Percentiles rank a stretch among this genome's conserved stretches.
These are phyloP conservation scores for Vigna mungo DNA, from an alignment of 306 rosid species.

Conservation along the genomic window DNA sequence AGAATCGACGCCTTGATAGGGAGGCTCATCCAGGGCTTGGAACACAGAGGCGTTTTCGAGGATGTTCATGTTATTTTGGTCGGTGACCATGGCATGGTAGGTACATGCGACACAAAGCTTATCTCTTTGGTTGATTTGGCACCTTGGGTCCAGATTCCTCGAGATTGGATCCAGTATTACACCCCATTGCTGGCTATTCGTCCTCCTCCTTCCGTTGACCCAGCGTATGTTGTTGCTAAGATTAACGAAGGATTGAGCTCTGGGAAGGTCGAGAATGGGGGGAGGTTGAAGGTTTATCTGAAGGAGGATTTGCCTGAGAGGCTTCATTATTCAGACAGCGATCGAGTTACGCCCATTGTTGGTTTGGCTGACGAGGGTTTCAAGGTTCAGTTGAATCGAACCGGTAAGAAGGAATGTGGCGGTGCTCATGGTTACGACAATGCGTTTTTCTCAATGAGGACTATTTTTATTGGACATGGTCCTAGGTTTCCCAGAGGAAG, in stretches of 20 bases:
- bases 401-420: constrained; percentile 64
- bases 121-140: constrained; percentile 70
- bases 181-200: constrained; percentile 79
- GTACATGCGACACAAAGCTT: constrained; percentile 80
- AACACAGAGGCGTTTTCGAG: constrained; percentile 70
- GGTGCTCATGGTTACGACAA: constrained; percentile 97
- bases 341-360: constrained; percentile 76
- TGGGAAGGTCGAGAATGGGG: constrained; percentile 77
- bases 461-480: constrained; percentile 89
- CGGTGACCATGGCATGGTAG: constrained; percentile 99
- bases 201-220: constrained; percentile 55
- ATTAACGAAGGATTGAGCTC: constrained; percentile 77
- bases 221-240: constrained; percentile 52
- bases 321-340: constrained; percentile 70
- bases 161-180: constrained; percentile 65
- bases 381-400: constrained; percentile 71
- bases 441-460: constrained; percentile 84
- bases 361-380: constrained; percentile 81
- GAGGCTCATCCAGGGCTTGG: constrained; percentile 77
- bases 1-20: constrained; percentile 76
- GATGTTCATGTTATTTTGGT: constrained; percentile 80
- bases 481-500: constrained; percentile 82
- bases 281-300: constrained; percentile 63
- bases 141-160: constrained; percentile 66
- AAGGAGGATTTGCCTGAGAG: constrained; percentile 85